Evolutionary conservation across 2,329 filamentous ascomycete species (phyloP), one percentile per base, ranked within the genome.

Genomic region (Fusarium fujikuroi): DNA sequence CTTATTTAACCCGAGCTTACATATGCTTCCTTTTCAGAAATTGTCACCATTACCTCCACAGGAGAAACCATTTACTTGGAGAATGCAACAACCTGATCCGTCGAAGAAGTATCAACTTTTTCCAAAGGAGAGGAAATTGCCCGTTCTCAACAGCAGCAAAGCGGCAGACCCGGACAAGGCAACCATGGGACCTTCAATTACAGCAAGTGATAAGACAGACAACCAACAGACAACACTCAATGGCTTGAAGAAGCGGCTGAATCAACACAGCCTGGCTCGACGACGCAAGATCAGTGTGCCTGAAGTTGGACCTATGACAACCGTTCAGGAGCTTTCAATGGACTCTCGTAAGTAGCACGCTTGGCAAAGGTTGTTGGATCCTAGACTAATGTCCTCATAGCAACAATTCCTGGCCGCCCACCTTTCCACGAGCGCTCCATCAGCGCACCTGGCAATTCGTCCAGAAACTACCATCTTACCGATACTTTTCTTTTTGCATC

Each of bases 251-350:
- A 82, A 87, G 66, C 86, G 88, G 63, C 84, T 89, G 76, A 91
- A 89, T 78, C 88, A 90, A 74, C 86, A 88, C 77, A 88, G 85
- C 72, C 81, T 89, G 64, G 85, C 82, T 56, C 84, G 90, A 69
- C 86, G 90, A 75, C 87, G 90, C 71, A 92, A 92, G 78, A 83
- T 89, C 74, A 92, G 88, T 80, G 87, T 91, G 19, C 88, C 89
- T 15, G 91, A 92, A 69, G 80, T 92, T 54, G 90, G 89, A 4
- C 89, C 89, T 39, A 91, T 92, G 90, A 91, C 90, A 9, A 92
- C 90, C 3, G 90, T 92, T 19, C 90, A 92, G 72, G 91, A 92
- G 77, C 81, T 87, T 54, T 80, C 89, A 58, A 92, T 92, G 90
- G 91, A 93, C 81, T 92, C 91, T 76, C 91, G 91, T 93, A 84